phyloP scores from a whole-genome alignment of 1,284 basidiomycete genomes.

The Golubevia pallescens region DNA sequence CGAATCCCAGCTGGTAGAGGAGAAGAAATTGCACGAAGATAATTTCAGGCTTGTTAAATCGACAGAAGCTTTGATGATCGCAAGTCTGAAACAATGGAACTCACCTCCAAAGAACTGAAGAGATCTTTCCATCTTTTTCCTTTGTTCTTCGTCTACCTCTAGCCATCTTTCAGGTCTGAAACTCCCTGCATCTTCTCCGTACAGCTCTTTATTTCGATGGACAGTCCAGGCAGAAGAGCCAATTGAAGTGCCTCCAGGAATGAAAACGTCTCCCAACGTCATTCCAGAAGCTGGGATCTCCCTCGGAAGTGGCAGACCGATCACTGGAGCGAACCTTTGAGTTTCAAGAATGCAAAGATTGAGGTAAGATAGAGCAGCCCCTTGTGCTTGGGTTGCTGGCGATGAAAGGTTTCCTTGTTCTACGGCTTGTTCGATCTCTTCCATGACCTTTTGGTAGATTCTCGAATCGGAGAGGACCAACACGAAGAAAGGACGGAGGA shows the following conservation, averaged over 20 bases:
- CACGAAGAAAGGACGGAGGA: conserved; percentile 42
- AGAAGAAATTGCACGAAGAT: no score
- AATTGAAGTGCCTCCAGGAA: conserved; percentile 23
- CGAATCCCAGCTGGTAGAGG: no score
- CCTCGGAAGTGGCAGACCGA: conserved; percentile 22
- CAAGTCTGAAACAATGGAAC: no score
- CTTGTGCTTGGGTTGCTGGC: conserved; percentile 44
- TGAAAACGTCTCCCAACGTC: conserved; percentile 7
- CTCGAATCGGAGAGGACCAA: conserved; percentile 38
- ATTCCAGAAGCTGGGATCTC: conserved; percentile 23
- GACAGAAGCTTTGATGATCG: no score
- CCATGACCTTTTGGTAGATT: conserved; percentile 32
- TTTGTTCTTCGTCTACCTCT: conserved; percentile 25
- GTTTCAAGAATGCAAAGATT: conserved; percentile 34
- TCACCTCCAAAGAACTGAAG: conserved; percentile 36
- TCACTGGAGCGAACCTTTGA: conserved; percentile 29
- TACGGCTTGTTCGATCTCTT: conserved; percentile 42
- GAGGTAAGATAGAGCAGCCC: conserved; percentile 33
- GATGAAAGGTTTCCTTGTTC: conserved; percentile 28
- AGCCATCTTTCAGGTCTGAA: conserved; percentile 26
- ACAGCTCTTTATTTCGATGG: no score
- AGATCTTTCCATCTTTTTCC: conserved; percentile 26
- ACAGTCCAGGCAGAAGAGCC: no score
- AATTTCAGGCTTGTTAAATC: no score
- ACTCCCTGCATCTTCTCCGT: no score